Evolutionary conservation across 2,329 filamentous ascomycete genomes (phyloP), one percentile per base, ranked within the genome.

Genomic region (Colletotrichum sp.): DNA sequence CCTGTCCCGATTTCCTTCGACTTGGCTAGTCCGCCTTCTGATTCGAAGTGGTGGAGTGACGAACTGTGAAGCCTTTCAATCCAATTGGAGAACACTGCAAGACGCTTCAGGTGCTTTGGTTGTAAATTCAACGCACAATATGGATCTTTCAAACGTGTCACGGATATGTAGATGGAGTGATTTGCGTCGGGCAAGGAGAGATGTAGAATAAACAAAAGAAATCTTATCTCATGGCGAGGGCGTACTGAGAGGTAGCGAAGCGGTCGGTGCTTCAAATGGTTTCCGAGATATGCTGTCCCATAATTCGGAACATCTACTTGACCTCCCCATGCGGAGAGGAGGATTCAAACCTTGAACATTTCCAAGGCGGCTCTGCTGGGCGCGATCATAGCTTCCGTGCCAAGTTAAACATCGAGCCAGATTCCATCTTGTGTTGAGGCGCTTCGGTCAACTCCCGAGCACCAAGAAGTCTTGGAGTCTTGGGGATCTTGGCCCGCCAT

Each of bases 391-490:
- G 13, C 15, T 34, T 49, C 16, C 55, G 25, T 22, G 73, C 73
- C 73, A 76, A 76, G 73, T 59, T 8, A 13, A 52, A 59, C 8
- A 25, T 70, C 55, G 57, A 62, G 57, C 57, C 68, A 34, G 19
- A 52, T 70, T 13, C 30, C 15, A 63, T 19, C n/a, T 63, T 15
- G 3, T 25, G 29, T 12, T 32, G 30, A 22, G 63, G 27, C 12
- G 15, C 15, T 16, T 72, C 69, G 69, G 73, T 15, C 64, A 69
- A 76, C 63, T 59, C 64, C 73, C 70, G 73, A 52, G 44, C 19
- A 59, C 57, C 70, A 72, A 72, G 64, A 69, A 15, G 15, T 69
- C 70, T 72, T 65, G 64, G 69, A 27, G 9, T 73, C 73, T 73
- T 73, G 69, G 69, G 5, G 9, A 16, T 32, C 57, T 76, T 76